Conservation (phyloP, 352 stramenopile genomes). For the Globisporangium acanthophoron region DNA sequence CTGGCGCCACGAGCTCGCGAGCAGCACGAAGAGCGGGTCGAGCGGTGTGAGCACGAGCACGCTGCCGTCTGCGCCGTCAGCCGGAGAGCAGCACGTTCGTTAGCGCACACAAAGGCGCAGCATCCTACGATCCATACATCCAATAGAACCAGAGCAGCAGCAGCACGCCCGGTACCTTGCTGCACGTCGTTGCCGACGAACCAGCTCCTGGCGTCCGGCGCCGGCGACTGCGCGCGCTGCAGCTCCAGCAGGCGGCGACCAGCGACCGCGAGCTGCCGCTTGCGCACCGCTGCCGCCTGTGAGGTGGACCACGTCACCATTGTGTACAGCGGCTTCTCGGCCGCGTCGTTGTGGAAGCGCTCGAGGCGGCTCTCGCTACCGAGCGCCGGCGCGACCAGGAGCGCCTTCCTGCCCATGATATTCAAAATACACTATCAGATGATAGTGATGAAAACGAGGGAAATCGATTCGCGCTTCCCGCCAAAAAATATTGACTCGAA, state of each 20-base stretch:
- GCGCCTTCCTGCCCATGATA: constrained; percentile 37
- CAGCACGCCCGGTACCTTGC: constrained; percentile 23
- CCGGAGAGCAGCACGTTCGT: not conserved
- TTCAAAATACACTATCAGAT: not conserved
- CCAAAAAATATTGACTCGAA: no score
- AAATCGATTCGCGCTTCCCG: no score
- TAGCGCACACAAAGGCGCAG: not conserved
- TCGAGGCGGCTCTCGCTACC: constrained; percentile 29
- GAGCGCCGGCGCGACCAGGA: constrained; percentile 46
- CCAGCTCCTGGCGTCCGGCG: constrained; percentile 54
- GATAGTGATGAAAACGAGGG: no score
- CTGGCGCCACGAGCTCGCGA: constrained; percentile 46
- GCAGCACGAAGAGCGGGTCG: constrained; percentile 68
- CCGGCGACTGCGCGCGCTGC: constrained; percentile 40
- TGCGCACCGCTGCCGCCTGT: constrained; percentile 12
- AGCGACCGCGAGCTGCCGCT: constrained; percentile 56
- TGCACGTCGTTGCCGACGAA: constrained; percentile 71
- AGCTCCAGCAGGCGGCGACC: constrained; percentile 44
- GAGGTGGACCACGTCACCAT: constrained; percentile 44
- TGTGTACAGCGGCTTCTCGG: constrained; percentile 38
- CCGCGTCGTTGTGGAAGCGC: constrained; percentile 67
- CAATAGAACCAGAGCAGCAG: not conserved
- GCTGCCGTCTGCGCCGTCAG: constrained; percentile 32
- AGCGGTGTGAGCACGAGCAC: constrained; percentile 59
- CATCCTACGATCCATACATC: no score